Evolutionary conservation across 768 basidiomycete species (phyloP).

Genomic region (Auriscalpium vulgare): DNA sequence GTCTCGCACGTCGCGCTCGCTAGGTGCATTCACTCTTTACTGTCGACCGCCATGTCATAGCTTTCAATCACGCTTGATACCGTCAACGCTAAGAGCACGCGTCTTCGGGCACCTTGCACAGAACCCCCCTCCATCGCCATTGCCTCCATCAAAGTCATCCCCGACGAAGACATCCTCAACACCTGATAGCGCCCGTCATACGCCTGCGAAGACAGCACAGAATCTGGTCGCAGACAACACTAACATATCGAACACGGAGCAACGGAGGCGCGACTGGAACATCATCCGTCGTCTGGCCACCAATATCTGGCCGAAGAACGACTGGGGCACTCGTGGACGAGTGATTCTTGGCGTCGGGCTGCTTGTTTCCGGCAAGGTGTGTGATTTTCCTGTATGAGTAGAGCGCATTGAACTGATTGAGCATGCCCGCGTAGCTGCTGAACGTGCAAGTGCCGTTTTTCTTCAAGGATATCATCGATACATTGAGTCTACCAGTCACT

Average conservation of each 20-base stretch:
- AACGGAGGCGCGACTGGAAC: conserved; percentile 76
- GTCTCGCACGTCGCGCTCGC: too few relatives aligned
- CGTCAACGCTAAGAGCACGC: too few relatives aligned
- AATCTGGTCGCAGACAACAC: neutral
- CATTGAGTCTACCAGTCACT: conserved; percentile 78
- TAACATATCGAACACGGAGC: conserved; percentile 25
- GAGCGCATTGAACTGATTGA: neutral
- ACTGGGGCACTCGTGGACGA: conserved; percentile 73
- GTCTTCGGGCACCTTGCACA: too few relatives aligned
- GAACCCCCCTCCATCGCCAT: too few relatives aligned
- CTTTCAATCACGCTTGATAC: too few relatives aligned
- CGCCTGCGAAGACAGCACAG: too few relatives aligned
- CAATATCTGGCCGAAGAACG: conserved; percentile 89
- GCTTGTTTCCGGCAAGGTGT: conserved; percentile 79
- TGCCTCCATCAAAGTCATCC: too few relatives aligned
- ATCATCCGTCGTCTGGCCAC: conserved; percentile 77
- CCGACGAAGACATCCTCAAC: too few relatives aligned
- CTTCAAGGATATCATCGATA: conserved; percentile 88
- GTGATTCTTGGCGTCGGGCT: conserved; percentile 79
- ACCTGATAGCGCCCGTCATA: too few relatives aligned
- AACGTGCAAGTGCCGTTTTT: conserved; percentile 98
- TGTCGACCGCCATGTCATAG: too few relatives aligned
- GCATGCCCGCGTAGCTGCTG: conserved; percentile 45
- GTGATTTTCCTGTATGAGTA: conserved; percentile 10
- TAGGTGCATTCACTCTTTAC: too few relatives aligned